These are phyloP conservation scores for Aspergillus latus DNA, from an alignment of 2,329 filamentous ascomycete species.

Conservation along the genomic window DNA sequence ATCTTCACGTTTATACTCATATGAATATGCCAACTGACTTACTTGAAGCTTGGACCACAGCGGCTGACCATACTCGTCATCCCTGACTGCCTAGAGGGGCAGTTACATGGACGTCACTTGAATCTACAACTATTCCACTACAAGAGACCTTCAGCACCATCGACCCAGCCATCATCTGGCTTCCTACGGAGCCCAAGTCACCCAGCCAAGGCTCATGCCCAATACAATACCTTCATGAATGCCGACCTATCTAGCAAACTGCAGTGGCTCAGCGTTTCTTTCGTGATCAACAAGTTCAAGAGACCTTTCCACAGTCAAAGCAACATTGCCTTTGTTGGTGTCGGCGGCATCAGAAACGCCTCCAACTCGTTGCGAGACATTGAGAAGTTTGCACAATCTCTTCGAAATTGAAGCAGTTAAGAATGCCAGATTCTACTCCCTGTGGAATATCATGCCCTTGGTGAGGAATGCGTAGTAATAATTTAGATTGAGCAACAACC, in stretches of 20 bases:
- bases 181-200: not conserved
- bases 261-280: not conserved
- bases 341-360: not conserved
- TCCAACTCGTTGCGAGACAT: not conserved
- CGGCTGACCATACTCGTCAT: not conserved
- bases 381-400: not conserved
- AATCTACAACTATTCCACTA: not conserved
- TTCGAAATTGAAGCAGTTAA: not conserved
- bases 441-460: not conserved
- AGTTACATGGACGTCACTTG: not conserved
- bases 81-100: not conserved
- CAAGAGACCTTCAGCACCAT: not conserved
- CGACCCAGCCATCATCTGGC: not conserved
- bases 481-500: not conserved
- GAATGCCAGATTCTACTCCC: not conserved
- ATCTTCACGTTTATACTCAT: too few relatives aligned
- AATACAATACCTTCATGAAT: not conserved
- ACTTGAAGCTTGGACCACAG: not conserved
- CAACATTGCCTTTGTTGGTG: not conserved
- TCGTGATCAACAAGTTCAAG: not conserved
- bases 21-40: too few relatives aligned
- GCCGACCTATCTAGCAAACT: not conserved
- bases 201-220: not conserved
- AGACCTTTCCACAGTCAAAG: not conserved
- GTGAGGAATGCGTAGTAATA: not conserved